Evolutionary conservation across 2,329 filamentous ascomycete genomes (phyloP).

Genomic region (Diaporthe helianthi): DNA sequence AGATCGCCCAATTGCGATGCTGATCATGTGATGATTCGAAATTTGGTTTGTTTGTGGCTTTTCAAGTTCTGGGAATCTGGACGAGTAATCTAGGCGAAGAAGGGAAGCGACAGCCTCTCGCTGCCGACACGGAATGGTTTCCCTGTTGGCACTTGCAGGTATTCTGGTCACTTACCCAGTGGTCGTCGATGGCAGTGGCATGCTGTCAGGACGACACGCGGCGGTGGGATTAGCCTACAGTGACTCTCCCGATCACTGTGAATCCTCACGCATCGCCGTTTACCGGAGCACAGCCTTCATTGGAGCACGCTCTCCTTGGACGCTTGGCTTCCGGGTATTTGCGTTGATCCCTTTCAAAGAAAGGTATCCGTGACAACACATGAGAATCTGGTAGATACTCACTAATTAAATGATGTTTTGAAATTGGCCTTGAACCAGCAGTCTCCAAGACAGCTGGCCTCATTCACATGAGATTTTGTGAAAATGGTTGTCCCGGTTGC

Average conservation of each 20-base stretch:
- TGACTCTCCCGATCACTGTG: not conserved
- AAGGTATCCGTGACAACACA: not conserved
- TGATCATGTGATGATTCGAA: not conserved
- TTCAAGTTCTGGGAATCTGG: constrained; percentile 15
- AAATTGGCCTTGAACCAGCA: not conserved
- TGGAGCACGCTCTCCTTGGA: not conserved
- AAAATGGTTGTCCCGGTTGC: not conserved
- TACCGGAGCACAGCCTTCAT: constrained; percentile 3
- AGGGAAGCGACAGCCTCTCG: not conserved
- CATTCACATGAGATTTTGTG: not conserved
- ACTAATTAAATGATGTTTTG: constrained; percentile 4
- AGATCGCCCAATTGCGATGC: too few species aligned
- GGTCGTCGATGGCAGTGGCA: not conserved
- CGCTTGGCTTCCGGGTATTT: not conserved
- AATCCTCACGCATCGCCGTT: not conserved
- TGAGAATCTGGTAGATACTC: constrained; percentile 1
- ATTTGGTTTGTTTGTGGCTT: not conserved
- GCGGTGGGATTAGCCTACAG: not conserved
- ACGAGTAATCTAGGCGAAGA: not conserved
- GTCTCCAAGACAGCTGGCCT: not conserved
- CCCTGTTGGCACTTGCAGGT: not conserved
- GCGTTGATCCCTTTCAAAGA: not conserved
- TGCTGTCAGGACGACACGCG: not conserved
- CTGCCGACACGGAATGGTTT: not conserved
- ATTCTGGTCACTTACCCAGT: not conserved